Conservation (phyloP, 176 grass and related monocot species). For the Oryza meridionalis region DNA sequence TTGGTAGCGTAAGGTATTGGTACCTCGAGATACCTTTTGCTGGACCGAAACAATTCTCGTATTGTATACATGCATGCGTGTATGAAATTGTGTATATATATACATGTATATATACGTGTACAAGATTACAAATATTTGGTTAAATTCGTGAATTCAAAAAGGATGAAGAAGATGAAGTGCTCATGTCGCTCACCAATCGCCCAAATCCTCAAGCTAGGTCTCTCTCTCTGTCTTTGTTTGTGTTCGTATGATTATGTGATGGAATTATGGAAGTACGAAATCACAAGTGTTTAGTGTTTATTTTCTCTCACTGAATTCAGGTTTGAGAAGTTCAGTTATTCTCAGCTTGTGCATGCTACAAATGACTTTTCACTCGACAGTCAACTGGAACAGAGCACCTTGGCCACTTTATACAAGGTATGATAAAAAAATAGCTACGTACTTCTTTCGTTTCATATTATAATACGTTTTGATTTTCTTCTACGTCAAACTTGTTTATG, state of each 20-base stretch:
- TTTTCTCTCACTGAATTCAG: not conserved
- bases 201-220: not conserved
- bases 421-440: too few relatives aligned
- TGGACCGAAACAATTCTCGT: too few relatives aligned
- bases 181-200: not conserved
- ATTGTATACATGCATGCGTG: not conserved
- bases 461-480: too few relatives aligned
- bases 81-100: too few relatives aligned
- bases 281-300: too few relatives aligned
- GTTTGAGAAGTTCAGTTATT: not conserved
- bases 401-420: constrained; percentile 18
- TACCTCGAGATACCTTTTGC: too few relatives aligned
- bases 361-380: not conserved
- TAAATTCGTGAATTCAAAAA: not conserved
- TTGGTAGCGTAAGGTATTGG: too few relatives aligned
- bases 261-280: not conserved
- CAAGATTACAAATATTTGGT: not conserved
- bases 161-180: not conserved
- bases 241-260: not conserved
- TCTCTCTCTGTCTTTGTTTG: not conserved
- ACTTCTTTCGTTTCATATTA: too few relatives aligned
- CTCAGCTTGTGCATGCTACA: constrained; percentile 7
- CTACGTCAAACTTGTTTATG: too few relatives aligned
- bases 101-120: not conserved
- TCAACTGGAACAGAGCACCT: constrained; percentile 1